Percentiles rank a stretch among this genome's conserved stretches.
These are phyloP conservation scores for Trichoderma simmonsii DNA, from an alignment of 2,329 filamentous ascomycete species.

Conservation along the genomic window DNA sequence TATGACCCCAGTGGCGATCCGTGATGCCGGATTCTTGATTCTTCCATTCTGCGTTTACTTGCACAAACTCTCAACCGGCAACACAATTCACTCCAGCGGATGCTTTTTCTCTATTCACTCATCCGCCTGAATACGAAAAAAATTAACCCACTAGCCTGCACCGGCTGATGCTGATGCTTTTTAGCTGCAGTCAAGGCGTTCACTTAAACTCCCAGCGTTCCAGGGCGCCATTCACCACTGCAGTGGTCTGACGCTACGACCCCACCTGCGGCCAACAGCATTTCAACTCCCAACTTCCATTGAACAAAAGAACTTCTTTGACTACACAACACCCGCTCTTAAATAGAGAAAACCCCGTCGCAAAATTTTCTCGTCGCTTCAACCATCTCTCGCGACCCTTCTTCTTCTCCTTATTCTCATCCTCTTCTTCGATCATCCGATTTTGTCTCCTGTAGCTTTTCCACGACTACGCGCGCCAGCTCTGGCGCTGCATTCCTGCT, in stretches of 20 bases:
- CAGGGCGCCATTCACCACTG: background rate
- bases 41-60: no score
- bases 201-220: background rate
- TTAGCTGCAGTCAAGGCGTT: background rate
- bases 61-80: background rate
- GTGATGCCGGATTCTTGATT: background rate
- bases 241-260: slow-evolving; percentile 8
- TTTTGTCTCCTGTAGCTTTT: background rate
- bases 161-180: background rate
- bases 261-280: slow-evolving; percentile 14
- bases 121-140: background rate
- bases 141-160: background rate
- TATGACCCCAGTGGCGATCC: background rate
- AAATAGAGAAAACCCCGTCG: background rate
- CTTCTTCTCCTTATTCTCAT: background rate
- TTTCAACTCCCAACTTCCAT: background rate
- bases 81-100: background rate
- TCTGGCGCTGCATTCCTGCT: background rate
- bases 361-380: background rate
- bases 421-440: background rate
- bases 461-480: slow-evolving; percentile 14
- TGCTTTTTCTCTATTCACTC: background rate
- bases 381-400: background rate
- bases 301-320: no score
- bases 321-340: background rate